A percentile compares a stretch with the other conserved stretches of the same genome.
Evolutionary conservation across 768 basidiomycete species (phyloP).

Genomic region (Multifurca ochricompacta): DNA sequence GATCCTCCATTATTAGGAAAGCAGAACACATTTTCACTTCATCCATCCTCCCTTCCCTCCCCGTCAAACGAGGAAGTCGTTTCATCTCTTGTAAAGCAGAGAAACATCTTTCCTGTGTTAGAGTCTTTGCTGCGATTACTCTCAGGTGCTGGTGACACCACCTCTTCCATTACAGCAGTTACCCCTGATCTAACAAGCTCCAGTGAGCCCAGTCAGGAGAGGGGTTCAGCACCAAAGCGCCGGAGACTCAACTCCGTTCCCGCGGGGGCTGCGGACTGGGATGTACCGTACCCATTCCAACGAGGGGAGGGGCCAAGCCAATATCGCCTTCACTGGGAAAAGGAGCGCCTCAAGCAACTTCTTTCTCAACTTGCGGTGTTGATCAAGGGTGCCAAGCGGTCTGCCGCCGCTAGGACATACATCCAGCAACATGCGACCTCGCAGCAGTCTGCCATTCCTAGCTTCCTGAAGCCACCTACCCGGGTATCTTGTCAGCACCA

Average conservation of each 20-base stretch:
- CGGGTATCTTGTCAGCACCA: background rate
- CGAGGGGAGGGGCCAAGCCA: slow-evolving; percentile 61
- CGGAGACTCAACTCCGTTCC: slow-evolving; percentile 61
- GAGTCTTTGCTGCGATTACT: slow-evolving; percentile 54
- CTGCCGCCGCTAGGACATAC: slow-evolving; percentile 51
- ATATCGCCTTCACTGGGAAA: slow-evolving; percentile 61
- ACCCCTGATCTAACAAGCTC: background rate
- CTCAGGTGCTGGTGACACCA: slow-evolving; percentile 28
- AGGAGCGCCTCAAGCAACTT: slow-evolving; percentile 53
- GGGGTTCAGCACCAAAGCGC: slow-evolving; percentile 39
- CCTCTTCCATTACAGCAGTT: background rate
- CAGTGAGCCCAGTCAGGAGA: slow-evolving; percentile 5
- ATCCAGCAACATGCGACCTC: slow-evolving; percentile 25
- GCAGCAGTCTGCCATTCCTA: background rate
- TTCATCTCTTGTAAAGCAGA: slow-evolving; percentile 49
- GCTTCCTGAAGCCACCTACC: background rate
- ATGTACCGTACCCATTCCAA: slow-evolving; percentile 70
- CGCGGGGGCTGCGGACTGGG: slow-evolving; percentile 77
- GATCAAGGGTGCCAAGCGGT: slow-evolving; percentile 52
- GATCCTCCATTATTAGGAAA: slow-evolving; percentile 27
- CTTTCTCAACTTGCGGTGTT: slow-evolving; percentile 52
- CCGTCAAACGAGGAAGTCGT: slow-evolving; percentile 55
- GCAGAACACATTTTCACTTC: slow-evolving; percentile 27
- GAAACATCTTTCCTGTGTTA: slow-evolving; percentile 59
- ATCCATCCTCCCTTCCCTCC: slow-evolving; percentile 37